Evolutionary conservation across 306 rosid species (phyloP).

Genomic region (Quercus parvula): DNA sequence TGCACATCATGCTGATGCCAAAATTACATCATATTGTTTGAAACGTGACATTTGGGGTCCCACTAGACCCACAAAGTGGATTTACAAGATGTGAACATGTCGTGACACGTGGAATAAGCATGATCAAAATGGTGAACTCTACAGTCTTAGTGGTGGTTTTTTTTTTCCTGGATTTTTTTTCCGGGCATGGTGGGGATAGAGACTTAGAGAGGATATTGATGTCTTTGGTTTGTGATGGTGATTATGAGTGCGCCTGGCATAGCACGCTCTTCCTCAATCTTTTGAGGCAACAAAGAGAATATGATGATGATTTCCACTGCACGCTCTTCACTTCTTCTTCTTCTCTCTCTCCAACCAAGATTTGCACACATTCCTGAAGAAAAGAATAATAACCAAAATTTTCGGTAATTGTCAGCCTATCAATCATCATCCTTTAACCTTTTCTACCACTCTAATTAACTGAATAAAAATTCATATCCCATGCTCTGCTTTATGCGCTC

Average conservation of each 20-base stretch:
- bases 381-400: slow-evolving; percentile 39
- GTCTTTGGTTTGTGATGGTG: slow-evolving; percentile 49
- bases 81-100: background rate
- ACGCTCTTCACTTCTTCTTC: slow-evolving; percentile 47
- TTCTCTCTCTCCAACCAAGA: slow-evolving; percentile 32
- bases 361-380: slow-evolving; percentile 55
- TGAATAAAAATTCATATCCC: too few species aligned
- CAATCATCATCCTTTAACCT: slow-evolving; percentile 61
- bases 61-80: slow-evolving; percentile 1
- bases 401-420: slow-evolving; percentile 54
- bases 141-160: slow-evolving; percentile 1
- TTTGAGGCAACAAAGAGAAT: slow-evolving; percentile 72
- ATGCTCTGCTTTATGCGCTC: too few species aligned
- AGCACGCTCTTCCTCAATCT: slow-evolving; percentile 62
- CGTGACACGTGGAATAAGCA: background rate
- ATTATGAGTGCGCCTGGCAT: slow-evolving; percentile 60
- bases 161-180: background rate
- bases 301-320: slow-evolving; percentile 65
- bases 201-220: slow-evolving; percentile 1
- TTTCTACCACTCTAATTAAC: slow-evolving; percentile 14
- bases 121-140: slow-evolving; percentile 4
- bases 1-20: slow-evolving; percentile 51
- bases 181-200: background rate
- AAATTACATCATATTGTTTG: slow-evolving; percentile 34
- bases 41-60: slow-evolving; percentile 2